A percentile compares a stretch with the other conserved stretches of the same genome.
Conservation (phyloP, 2,329 filamentous ascomycete species). For the Penicillium decumbens region DNA sequence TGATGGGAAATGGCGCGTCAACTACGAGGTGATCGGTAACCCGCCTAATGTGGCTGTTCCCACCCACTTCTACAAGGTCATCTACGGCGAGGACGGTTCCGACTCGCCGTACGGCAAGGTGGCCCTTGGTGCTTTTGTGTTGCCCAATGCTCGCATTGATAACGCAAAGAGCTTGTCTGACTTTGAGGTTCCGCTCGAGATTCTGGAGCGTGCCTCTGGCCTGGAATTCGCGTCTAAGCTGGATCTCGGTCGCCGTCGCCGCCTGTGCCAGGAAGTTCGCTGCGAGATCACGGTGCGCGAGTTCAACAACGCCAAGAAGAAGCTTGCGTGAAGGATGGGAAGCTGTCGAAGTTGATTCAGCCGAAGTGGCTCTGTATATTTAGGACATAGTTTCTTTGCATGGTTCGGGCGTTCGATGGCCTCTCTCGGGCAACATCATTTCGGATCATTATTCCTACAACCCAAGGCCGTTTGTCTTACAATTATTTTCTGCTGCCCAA, state of each 20-base stretch:
- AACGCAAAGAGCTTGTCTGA: conserved; percentile 83
- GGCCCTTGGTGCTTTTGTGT: conserved; percentile 85
- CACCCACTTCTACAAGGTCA: conserved; percentile 99
- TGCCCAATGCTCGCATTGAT: conserved; percentile 84
- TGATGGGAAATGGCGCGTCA: conserved; percentile 93
- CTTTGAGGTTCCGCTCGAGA: conserved; percentile 93
- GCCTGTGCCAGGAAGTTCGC: conserved; percentile 78
- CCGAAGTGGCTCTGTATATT: conserved; percentile 18
- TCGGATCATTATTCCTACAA: conserved; percentile 8
- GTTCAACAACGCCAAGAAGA: conserved; percentile 58
- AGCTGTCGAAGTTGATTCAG: background rate
- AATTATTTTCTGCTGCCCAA: background rate
- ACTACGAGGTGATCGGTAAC: conserved; percentile 90
- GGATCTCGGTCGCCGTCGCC: conserved; percentile 65
- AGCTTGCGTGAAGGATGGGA: conserved; percentile 5
- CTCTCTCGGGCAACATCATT: conserved; percentile 10
- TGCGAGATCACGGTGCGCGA: conserved; percentile 82
- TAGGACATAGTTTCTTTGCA: conserved; percentile 21
- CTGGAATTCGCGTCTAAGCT: conserved; percentile 84
- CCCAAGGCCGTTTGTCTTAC: background rate
- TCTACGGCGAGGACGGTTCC: conserved; percentile 82
- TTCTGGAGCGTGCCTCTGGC: conserved; percentile 84
- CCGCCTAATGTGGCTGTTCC: conserved; percentile 93
- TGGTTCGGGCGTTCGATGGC: conserved; percentile 23
- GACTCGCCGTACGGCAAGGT: conserved; percentile 62